A percentile compares a stretch with the other conserved stretches of the same genome.
Evolutionary conservation across 2,329 filamentous ascomycete species (phyloP).

Genomic region (Cordyceps pruinosa): DNA sequence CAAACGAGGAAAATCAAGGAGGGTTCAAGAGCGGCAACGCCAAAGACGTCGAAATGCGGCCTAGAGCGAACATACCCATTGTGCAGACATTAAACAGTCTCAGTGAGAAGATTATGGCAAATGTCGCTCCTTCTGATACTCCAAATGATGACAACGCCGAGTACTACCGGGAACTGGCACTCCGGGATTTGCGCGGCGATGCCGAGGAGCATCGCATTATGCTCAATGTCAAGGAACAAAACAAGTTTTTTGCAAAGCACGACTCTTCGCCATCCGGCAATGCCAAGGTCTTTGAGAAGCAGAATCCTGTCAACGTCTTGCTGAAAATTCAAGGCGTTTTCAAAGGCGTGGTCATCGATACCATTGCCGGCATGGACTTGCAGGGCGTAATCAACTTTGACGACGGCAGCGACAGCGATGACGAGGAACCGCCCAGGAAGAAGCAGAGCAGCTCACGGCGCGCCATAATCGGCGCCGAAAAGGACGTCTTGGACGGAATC

Average conservation of each 20-base stretch:
- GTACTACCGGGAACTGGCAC: conserved; percentile 65
- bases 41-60: conserved; percentile 85
- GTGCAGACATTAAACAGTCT: conserved; percentile 83
- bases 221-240: conserved; percentile 84
- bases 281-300: conserved; percentile 53
- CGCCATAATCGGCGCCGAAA: conserved; percentile 57
- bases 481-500: conserved; percentile 60
- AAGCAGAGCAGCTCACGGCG: conserved; percentile 62
- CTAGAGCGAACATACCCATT: conserved; percentile 74
- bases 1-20: conserved; percentile 91
- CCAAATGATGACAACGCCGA: conserved; percentile 58
- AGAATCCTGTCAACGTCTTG: conserved; percentile 63
- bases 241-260: conserved; percentile 66
- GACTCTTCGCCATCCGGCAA: conserved; percentile 41
- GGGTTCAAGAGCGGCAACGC: conserved; percentile 74
- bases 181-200: conserved; percentile 74
- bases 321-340: conserved; percentile 58
- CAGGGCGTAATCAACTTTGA: conserved; percentile 60
- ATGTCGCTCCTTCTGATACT: conserved; percentile 72
- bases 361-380: conserved; percentile 49
- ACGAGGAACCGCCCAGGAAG: conserved; percentile 42
- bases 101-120: conserved; percentile 88
- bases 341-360: conserved; percentile 40
- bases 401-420: conserved; percentile 63
- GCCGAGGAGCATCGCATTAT: conserved; percentile 69